Conservation (phyloP, 495 filamentous ascomycete species). For the Xylaria sp. region DNA sequence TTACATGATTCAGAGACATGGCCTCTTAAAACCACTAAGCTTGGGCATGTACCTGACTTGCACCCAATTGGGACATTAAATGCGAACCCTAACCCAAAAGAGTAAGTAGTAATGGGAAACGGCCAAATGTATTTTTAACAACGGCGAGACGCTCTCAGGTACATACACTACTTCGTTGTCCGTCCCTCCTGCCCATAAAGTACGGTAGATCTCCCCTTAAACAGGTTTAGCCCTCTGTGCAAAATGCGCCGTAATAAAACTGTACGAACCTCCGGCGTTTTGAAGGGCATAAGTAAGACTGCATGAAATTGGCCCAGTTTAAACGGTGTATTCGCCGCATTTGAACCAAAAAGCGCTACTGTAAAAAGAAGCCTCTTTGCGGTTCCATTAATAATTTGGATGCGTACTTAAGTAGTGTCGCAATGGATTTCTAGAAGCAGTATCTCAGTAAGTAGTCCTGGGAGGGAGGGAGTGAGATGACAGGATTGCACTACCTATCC, state of each 20-base stretch:
- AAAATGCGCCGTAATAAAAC: neutral
- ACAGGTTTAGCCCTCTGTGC: neutral
- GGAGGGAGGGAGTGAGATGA: neutral
- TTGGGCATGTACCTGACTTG: neutral
- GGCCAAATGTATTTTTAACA: constrained; percentile 21
- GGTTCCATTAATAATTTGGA: neutral
- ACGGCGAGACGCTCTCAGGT: constrained; percentile 2
- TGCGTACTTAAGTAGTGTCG: too few relatives aligned
- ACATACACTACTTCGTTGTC: constrained; percentile 16
- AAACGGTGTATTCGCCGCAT: neutral
- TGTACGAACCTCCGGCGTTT: constrained; percentile 1
- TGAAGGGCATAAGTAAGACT: neutral
- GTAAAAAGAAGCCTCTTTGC: neutral
- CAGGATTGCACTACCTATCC: neutral
- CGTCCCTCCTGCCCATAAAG: neutral
- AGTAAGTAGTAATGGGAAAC: neutral
- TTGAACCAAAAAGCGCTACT: neutral
- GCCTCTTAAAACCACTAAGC: neutral
- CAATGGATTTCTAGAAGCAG: neutral
- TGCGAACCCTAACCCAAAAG: neutral
- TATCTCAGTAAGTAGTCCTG: neutral
- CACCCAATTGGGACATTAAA: neutral
- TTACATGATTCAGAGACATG: neutral
- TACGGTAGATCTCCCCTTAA: neutral
- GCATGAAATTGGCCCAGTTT: constrained; percentile 13